A percentile compares a stretch with the other conserved stretches of the same genome.
These are phyloP conservation scores for Zymoseptoria ardabiliae DNA, from an alignment of 2,329 filamentous ascomycete species.

Conservation along the genomic window DNA sequence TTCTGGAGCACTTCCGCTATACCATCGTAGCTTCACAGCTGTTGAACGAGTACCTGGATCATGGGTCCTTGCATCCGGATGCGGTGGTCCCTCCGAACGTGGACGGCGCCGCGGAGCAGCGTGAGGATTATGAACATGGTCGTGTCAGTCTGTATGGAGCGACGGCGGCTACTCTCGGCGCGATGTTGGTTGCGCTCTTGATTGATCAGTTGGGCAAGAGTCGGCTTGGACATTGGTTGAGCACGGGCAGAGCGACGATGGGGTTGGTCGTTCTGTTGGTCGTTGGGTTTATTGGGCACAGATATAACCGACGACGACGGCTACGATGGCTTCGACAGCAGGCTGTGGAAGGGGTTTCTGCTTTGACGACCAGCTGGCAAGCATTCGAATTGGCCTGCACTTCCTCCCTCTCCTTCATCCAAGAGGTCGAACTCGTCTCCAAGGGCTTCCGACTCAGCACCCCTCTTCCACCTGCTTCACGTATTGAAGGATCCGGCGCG, in stretches of 20 bases:
- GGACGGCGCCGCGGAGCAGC: conserved; percentile 17
- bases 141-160: conserved; percentile 51
- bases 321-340: conserved; percentile 69
- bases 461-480: conserved; percentile 83
- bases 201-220: conserved; percentile 65
- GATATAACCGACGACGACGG: conserved; percentile 72
- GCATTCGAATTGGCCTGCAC: conserved; percentile 71
- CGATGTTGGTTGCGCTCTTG: conserved; percentile 58
- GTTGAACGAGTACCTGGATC: conserved; percentile 57
- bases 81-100: conserved; percentile 8
- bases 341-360: conserved; percentile 60
- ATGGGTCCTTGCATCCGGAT: conserved; percentile 33
- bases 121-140: not conserved
- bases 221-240: conserved; percentile 45
- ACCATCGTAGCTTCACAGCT: conserved; percentile 87
- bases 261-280: conserved; percentile 45
- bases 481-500: conserved; percentile 69
- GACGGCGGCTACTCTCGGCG: conserved; percentile 54
- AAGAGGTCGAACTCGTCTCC: conserved; percentile 92
- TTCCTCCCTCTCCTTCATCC: conserved; percentile 72
- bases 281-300: conserved; percentile 55
- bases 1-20: conserved; percentile 89
- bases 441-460: conserved; percentile 84
- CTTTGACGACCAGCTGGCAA: conserved; percentile 67
- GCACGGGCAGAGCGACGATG: conserved; percentile 33